Evolutionary conservation across 2,329 filamentous ascomycete genomes (phyloP), one percentile per base, ranked within the genome.

Genomic region (Aspergillus neotritici): DNA sequence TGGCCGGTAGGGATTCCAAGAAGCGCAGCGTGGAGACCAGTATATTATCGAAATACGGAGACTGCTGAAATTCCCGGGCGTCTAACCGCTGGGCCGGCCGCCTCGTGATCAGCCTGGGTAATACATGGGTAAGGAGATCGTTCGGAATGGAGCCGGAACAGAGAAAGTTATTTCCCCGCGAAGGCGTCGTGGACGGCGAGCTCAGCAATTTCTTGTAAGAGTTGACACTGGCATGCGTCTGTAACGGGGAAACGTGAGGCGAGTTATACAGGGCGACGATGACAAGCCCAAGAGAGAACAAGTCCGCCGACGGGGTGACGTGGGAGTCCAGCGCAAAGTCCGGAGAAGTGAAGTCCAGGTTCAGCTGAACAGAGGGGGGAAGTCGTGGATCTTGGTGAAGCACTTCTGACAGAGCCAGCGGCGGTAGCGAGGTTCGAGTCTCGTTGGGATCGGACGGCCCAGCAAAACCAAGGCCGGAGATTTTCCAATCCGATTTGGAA

Each of bases 401-500:
- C 12, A 84, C 82, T 65, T 96, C 89, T 21, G 86, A 84, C 14
- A 97, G 76, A 51, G 82, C 87, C 54, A 97, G 83, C 8, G 87
- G 85, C 33, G 83, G 77, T 37, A 94, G 80, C 4, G 87, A 84
- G 3, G 87, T 86, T 35, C 83, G 75, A 53, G 85, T 83, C 21
- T 80, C 83, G 14, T 86, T 86, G 55, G 80, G 78, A 54, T 89
- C 86, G 37, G 87, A 80, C 11, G 89, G 86, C 35, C 86, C 86
- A 62, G 86, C 87, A 65, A 96, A 98, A 0, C 86, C 81, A 31
- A 98, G 77, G n/a, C 91, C 93, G 55, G 89, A 91, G 48, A 98
- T 87, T 65, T 98, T 98, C 93, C 93, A 98, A 66, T 98, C 93
- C 37, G 87, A 94, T 79, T 98, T 98, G 32, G 87, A 81, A 68